phyloP scores from a whole-genome alignment of 1,139 yeast genomes.

The Yamadazyma pseudoaaseri region DNA sequence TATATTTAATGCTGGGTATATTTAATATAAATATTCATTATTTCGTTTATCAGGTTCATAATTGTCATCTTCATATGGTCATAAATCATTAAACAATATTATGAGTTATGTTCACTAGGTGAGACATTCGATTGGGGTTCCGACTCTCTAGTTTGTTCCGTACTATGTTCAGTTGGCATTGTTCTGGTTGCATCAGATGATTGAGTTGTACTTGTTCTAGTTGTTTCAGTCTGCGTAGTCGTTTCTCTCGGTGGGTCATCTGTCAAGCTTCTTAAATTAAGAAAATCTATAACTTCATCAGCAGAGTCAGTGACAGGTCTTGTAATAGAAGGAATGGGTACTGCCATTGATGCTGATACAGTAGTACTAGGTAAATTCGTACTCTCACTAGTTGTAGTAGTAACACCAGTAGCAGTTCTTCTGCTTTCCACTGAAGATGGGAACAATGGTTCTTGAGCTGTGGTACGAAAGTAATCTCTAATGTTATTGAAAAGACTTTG shows the following conservation, averaged over 20 bases:
- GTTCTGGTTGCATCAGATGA: too few species aligned
- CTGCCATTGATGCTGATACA: not conserved
- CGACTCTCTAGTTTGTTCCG: too few species aligned
- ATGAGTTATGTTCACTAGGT: too few species aligned
- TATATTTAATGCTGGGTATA: not conserved
- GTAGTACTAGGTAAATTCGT: not conserved
- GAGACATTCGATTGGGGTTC: too few species aligned
- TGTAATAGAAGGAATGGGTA: conserved; percentile 1
- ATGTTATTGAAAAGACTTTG: conserved; percentile 4
- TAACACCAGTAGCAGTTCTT: conserved; percentile 49
- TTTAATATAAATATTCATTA: conserved; percentile 1
- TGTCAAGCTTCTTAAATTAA: too few species aligned
- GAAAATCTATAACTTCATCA: conserved; percentile 24
- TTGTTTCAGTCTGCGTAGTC: too few species aligned
- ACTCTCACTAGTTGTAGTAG: conserved; percentile 24
- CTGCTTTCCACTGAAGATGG: conserved; percentile 54
- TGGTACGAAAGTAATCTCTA: conserved; percentile 7
- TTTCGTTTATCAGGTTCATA: conserved; percentile 1
- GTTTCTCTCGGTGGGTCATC: too few species aligned
- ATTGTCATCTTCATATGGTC: too few species aligned
- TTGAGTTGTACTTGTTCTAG: too few species aligned
- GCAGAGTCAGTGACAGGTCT: not conserved
- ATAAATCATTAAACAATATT: too few species aligned
- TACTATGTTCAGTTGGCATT: too few species aligned
- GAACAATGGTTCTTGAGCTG: conserved; percentile 26